These are phyloP conservation scores for Rhizomucor miehei DNA, from an alignment of 371 early-diverging fungal species.

Conservation along the genomic window DNA sequence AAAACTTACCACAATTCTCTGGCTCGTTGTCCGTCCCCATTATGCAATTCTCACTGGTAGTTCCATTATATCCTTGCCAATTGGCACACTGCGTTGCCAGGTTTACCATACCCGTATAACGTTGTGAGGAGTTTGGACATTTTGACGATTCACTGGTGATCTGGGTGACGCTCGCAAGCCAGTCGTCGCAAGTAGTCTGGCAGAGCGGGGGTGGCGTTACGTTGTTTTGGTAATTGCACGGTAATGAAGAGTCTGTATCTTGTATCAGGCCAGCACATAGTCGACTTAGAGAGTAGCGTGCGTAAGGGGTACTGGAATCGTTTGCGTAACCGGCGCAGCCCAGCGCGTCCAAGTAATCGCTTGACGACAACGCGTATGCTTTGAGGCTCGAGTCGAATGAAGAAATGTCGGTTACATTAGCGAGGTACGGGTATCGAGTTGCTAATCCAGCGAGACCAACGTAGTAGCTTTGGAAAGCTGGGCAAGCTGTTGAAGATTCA, in stretches of 20 bases:
- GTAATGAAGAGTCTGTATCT: constrained; percentile 28
- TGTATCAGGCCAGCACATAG: constrained; percentile 37
- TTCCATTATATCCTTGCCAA: constrained; percentile 40
- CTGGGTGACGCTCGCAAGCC: constrained; percentile 22
- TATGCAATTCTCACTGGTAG: constrained; percentile 21
- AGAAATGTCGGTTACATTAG: constrained; percentile 23
- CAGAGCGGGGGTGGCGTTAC: constrained; percentile 35
- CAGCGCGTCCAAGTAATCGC: constrained; percentile 21
- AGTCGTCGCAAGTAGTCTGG: constrained; percentile 36
- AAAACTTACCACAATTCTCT: constrained; percentile 34
- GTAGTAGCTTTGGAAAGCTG: constrained; percentile 37
- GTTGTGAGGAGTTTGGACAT: neutral
- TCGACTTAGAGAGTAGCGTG: constrained; percentile 38
- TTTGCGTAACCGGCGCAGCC: constrained; percentile 26
- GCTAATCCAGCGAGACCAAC: constrained; percentile 25
- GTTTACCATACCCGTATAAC: constrained; percentile 6
- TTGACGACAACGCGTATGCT: constrained; percentile 22
- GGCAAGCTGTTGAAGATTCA: constrained; percentile 34
- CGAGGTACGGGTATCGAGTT: constrained; percentile 22
- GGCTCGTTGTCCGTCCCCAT: constrained; percentile 39
- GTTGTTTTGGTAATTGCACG: constrained; percentile 32
- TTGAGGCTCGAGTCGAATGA: constrained; percentile 35
- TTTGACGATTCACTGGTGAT: constrained; percentile 20
- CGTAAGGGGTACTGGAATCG: constrained; percentile 29
- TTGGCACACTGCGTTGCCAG: constrained; percentile 25